Evolutionary conservation across 2,329 filamentous ascomycete genomes (phyloP).

Genomic region (Ciborinia camelliae): DNA sequence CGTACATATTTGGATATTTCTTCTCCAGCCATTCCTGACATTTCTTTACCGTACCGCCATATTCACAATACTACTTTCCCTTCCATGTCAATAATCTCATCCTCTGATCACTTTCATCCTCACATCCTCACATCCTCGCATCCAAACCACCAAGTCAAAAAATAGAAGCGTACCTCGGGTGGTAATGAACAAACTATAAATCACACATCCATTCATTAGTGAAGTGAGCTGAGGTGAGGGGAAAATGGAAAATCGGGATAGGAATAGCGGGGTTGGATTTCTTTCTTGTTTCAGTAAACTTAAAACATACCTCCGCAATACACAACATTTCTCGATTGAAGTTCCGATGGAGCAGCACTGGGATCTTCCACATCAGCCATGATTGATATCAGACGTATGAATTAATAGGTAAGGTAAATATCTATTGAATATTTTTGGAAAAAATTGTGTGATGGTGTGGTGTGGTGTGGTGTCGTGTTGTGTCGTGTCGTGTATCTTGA

Average conservation of each 20-base stretch:
- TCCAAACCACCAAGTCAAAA: neutral
- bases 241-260: slow-evolving; percentile 17
- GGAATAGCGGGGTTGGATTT: slow-evolving; percentile 23
- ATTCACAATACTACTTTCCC: slow-evolving; percentile 90
- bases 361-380: slow-evolving; percentile 34
- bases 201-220: slow-evolving; percentile 5
- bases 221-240: too few species aligned
- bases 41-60: slow-evolving; percentile 93
- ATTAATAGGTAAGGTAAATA: too few species aligned
- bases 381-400: slow-evolving; percentile 6
- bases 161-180: slow-evolving; percentile 52
- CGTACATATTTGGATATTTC: slow-evolving; percentile 70
- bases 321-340: slow-evolving; percentile 36
- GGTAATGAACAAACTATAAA: slow-evolving; percentile 59
- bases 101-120: too few species aligned
- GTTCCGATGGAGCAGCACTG: slow-evolving; percentile 28
- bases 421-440: too few species aligned
- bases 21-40: slow-evolving; percentile 93
- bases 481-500: too few species aligned
- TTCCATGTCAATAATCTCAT: slow-evolving; percentile 1
- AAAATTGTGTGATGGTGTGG: neutral
- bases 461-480: neutral
- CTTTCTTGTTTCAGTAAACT: too few species aligned
- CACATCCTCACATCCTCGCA: too few species aligned
- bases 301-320: slow-evolving; percentile 38